Conservation (phyloP, 2,329 filamentous ascomycete species). For the Bipolaris bicolor region DNA sequence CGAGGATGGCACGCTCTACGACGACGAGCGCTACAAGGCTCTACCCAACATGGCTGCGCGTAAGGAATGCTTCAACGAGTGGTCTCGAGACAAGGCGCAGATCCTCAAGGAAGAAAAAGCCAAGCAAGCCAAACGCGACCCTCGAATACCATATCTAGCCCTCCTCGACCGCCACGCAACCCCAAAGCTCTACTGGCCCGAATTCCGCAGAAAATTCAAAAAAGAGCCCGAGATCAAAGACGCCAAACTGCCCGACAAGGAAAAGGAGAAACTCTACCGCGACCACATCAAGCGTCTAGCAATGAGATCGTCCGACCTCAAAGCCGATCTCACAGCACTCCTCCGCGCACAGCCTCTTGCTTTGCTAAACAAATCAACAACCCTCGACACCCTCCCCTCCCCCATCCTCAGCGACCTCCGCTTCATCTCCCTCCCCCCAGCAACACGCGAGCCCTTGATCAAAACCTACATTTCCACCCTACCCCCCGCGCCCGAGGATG, state of each 20-base stretch:
- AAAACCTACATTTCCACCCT: conserved; percentile 70
- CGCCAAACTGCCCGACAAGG: conserved; percentile 64
- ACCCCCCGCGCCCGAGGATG: conserved; percentile 61
- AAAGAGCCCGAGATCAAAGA: conserved; percentile 83
- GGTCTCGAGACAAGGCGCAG: conserved; percentile 79
- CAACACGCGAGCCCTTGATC: conserved; percentile 68
- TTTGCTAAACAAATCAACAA: conserved; percentile 65
- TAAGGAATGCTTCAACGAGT: conserved; percentile 82
- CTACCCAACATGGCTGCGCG: conserved; percentile 80
- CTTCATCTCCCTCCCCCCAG: conserved; percentile 69
- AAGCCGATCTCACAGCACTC: conserved; percentile 70
- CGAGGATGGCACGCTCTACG: conserved; percentile 78
- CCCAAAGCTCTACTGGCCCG: conserved; percentile 94
- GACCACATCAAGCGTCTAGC: conserved; percentile 73
- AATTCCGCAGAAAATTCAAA: conserved; percentile 90
- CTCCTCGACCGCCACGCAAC: conserved; percentile 83
- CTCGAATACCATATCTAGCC: conserved; percentile 78
- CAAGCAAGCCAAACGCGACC: conserved; percentile 80
- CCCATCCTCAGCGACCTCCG: conserved; percentile 70
- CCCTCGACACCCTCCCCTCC: conserved; percentile 64
- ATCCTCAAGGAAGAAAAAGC: conserved; percentile 73
- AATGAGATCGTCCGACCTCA: conserved; percentile 68
- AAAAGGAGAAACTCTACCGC: conserved; percentile 79
- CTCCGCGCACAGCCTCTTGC: conserved; percentile 66
- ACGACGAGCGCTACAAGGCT: conserved; percentile 86